Evolutionary conservation across 2,329 filamentous ascomycete species (phyloP), one percentile per base, ranked within the genome.

Genomic region (Xylariaceae sp.): DNA sequence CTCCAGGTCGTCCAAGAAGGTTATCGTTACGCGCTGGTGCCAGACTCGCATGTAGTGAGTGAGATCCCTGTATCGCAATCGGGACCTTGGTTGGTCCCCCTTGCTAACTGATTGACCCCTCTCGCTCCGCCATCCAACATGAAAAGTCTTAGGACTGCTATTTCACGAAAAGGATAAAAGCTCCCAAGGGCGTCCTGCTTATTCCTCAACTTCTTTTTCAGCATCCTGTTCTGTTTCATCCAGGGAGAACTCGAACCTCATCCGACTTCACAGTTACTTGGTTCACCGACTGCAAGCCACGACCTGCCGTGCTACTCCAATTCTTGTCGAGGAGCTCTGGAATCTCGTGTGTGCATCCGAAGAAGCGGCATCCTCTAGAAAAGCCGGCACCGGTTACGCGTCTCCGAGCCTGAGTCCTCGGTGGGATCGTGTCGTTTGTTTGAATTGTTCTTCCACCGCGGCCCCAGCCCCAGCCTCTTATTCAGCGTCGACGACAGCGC

Each of bases 41-140:
- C 35, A 53, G 44, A 55, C 11, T 53, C n/a, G 48, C 60, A 54
- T 58, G 57, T 41, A 30, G 23, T 30, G 23, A 30, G 15, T 23
- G 53, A 52, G 57, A 64, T 56, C 62, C 62, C 62, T 64, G 62
- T 56, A 56, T 50, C 41, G 55, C 8, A 57, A 60, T 55, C 49
- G 52, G 52, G 47, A 45, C 17, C 45, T 56, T 59, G 59, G 57
- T 63, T 61, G 61, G 61, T 30, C 23, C 57, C 53, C 53, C 58
- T 59, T 47, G 55, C 37, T 56, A 17, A 60, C 11, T 59, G 53
- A 55, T 54, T 53, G 53, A 54, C 55, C 62, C 62, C 57, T 58
- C 60, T 56, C 41, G 48, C 53, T 50, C 35, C 51, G 56, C 57
- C 49, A 58, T 52, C 15, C 41, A 30, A 54, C n/a, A 52, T 53